phyloP scores from a whole-genome alignment of 2,329 filamentous ascomycete genomes.

The Dactylellina sp. region DNA sequence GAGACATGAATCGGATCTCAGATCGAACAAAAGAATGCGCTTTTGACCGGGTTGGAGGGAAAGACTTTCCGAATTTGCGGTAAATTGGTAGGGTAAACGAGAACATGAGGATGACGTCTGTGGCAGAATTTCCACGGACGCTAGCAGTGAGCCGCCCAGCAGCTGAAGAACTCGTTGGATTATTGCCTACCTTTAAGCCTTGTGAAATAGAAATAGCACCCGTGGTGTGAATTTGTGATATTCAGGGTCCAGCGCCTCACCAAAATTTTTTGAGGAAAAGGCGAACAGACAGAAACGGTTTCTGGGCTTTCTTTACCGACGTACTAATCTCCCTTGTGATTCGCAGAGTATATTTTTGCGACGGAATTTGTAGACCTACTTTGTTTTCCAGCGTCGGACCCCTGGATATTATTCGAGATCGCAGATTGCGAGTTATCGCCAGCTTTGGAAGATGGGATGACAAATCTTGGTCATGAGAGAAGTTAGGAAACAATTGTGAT shows the following conservation, averaged over 20 bases:
- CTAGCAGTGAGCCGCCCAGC: conserved; percentile 37
- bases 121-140: conserved; percentile 50
- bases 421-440: neutral
- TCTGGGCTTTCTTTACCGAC: conserved; percentile 28
- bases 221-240: conserved; percentile 33
- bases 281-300: conserved; percentile 22
- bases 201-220: neutral
- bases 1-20: conserved; percentile 30
- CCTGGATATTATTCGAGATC: neutral
- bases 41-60: conserved; percentile 35
- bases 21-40: conserved; percentile 35
- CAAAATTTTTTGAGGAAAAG: conserved; percentile 14
- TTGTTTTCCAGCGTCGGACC: neutral
- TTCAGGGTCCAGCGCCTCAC: conserved; percentile 53
- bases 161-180: conserved; percentile 23
- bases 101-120: conserved; percentile 53
- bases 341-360: neutral
- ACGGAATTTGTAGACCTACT: neutral
- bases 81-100: conserved; percentile 51
- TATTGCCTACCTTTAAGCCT: conserved; percentile 53
- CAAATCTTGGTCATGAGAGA: conserved; percentile 29
- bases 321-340: conserved; percentile 16
- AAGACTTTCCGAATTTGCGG: conserved; percentile 49
- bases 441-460: conserved; percentile 23
- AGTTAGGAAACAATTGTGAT: conserved; percentile 8